Evolutionary conservation across 129 eudicot species (phyloP).

Genomic region (Escallonia herrerae): DNA sequence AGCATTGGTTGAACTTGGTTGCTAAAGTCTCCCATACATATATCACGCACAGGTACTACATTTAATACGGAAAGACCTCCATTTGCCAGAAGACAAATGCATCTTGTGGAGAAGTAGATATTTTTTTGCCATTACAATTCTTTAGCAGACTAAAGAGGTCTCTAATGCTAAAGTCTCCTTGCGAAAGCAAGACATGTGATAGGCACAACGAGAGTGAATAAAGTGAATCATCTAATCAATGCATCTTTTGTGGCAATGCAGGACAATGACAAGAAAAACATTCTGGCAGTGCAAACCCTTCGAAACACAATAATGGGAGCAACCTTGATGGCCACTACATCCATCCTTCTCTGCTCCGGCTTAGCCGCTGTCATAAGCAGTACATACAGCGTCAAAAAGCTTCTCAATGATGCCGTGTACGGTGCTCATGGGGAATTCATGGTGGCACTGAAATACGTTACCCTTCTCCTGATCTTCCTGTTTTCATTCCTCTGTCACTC

Average conservation of each 20-base stretch:
- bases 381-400: conserved; percentile 85
- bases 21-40: too few relatives aligned
- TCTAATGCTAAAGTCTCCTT: too few relatives aligned
- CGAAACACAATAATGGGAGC: conserved; percentile 92
- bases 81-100: too few relatives aligned
- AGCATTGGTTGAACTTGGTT: too few relatives aligned
- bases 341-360: conserved; percentile 75
- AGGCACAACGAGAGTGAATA: not conserved
- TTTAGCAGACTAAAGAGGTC: too few relatives aligned
- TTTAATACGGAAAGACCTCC: too few relatives aligned
- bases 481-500: conserved; percentile 89
- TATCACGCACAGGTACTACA: too few relatives aligned
- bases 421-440: conserved; percentile 97
- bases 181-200: not conserved
- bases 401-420: conserved; percentile 65
- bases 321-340: conserved; percentile 91
- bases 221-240: too few relatives aligned
- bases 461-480: conserved; percentile 56
- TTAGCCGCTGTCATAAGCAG: conserved; percentile 88
- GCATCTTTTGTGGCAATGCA: not conserved
- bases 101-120: too few relatives aligned
- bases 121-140: too few relatives aligned
- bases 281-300: conserved; percentile 82
- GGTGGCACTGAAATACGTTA: conserved; percentile 75
- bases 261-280: conserved; percentile 91